phyloP scores from a whole-genome alignment of 805 yeast species.

The Kodamaea laetipori region DNA sequence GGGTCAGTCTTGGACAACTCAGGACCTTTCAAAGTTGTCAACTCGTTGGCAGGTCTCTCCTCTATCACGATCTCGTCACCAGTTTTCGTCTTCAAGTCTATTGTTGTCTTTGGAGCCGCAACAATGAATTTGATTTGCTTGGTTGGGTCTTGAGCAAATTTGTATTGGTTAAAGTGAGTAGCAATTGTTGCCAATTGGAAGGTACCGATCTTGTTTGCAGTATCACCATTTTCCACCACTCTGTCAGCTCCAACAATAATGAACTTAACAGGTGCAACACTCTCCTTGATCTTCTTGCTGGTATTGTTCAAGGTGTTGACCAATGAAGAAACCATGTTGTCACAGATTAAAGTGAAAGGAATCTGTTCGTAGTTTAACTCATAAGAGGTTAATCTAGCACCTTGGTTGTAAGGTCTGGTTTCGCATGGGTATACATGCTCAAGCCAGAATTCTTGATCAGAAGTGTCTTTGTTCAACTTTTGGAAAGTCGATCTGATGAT shows the following conservation, averaged over 20 bases:
- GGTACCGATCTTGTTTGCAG: constrained; percentile 96
- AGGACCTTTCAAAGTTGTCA: constrained; percentile 73
- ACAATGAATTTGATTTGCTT: constrained; percentile 76
- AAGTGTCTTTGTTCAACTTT: constrained; percentile 34
- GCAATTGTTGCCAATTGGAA: constrained; percentile 81
- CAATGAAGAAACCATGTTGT: constrained; percentile 85
- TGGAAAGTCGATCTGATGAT: constrained; percentile 73
- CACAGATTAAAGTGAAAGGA: constrained; percentile 87
- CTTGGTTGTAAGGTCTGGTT: constrained; percentile 96
- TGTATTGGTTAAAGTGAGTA: constrained; percentile 41
- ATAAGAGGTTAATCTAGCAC: constrained; percentile 88
- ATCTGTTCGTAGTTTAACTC: constrained; percentile 84
- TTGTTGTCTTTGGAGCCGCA: constrained; percentile 93
- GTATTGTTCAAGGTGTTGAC: constrained; percentile 47
- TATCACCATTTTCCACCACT: constrained; percentile 89
- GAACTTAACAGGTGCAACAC: constrained; percentile 72
- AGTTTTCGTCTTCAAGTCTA: constrained; percentile 63
- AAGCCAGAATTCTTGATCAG: constrained; percentile 47
- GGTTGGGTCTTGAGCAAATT: constrained; percentile 11
- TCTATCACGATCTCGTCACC: constrained; percentile 85
- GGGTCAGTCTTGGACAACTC: constrained; percentile 5
- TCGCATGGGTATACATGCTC: constrained; percentile 84
- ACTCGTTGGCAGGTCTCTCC: constrained; percentile 79
- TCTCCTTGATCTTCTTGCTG: constrained; percentile 24
- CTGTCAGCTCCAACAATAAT: constrained; percentile 96